Percentiles rank a stretch among this genome's conserved stretches.
These are phyloP conservation scores for Trichoderma arundinaceum DNA, from an alignment of 2,329 filamentous ascomycete species.

Conservation along the genomic window DNA sequence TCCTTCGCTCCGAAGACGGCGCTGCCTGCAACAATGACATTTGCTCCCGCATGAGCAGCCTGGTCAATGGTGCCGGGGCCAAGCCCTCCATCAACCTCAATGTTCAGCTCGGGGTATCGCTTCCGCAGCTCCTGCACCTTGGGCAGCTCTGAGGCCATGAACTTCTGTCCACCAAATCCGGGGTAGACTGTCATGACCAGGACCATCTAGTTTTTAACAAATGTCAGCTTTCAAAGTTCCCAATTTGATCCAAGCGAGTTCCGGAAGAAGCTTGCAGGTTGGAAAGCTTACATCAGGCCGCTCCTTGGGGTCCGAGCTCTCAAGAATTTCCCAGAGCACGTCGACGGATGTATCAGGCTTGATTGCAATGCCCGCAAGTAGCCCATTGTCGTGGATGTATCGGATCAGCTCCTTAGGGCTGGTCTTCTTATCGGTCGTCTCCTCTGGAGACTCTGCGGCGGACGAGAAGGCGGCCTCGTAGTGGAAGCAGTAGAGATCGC, in stretches of 20 bases:
- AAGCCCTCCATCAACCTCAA: conserved; percentile 94
- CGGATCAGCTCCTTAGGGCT: conserved; percentile 83
- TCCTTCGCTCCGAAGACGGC: conserved; percentile 94
- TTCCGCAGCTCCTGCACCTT: conserved; percentile 86
- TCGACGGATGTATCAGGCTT: conserved; percentile 92
- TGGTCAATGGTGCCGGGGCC: conserved; percentile 89
- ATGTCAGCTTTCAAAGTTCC: neutral
- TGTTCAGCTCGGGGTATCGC: conserved; percentile 89
- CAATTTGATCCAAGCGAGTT: neutral
- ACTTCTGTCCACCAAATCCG: conserved; percentile 97
- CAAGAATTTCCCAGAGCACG: conserved; percentile 89
- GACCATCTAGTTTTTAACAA: conserved; percentile 73
- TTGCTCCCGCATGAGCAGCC: conserved; percentile 92
- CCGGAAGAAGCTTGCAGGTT: conserved; percentile 32
- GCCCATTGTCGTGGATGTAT: conserved; percentile 86
- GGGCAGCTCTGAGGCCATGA: conserved; percentile 94
- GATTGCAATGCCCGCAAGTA: conserved; percentile 92
- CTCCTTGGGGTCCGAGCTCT: conserved; percentile 73
- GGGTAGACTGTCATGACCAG: conserved; percentile 98
- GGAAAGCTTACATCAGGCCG: conserved; percentile 76
- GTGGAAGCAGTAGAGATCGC: conserved; percentile 99
- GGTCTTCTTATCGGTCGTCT: conserved; percentile 71
- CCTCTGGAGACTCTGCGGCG: conserved; percentile 79
- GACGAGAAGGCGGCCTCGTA: conserved; percentile 94
- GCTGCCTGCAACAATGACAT: conserved; percentile 96